Evolutionary conservation across 768 basidiomycete genomes (phyloP).

Genomic region (Lactifluus subvellereus): DNA sequence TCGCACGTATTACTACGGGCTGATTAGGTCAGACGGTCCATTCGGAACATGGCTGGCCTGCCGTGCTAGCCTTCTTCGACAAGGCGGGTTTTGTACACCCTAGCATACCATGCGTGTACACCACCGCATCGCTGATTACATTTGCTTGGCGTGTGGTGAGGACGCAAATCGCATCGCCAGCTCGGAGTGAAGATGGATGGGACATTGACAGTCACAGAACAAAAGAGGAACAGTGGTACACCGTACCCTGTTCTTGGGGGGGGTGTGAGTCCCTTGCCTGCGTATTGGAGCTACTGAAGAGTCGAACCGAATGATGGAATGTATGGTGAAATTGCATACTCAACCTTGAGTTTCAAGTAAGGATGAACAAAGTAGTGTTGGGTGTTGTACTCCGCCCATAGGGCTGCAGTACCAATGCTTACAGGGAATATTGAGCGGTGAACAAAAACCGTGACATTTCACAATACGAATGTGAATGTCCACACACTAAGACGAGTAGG

Average conservation of each 20-base stretch:
- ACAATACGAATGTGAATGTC: neutral
- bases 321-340: neutral
- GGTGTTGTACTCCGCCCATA: neutral
- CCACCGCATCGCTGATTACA: neutral
- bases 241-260: neutral
- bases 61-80: neutral
- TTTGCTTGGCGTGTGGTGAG: neutral
- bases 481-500: neutral
- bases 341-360: neutral
- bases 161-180: neutral
- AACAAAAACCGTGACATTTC: neutral
- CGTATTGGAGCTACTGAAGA: neutral
- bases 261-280: neutral
- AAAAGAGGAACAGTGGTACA: no score
- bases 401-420: neutral
- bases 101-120: no score
- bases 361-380: neutral
- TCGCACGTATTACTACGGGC: neutral
- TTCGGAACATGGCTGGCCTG: neutral
- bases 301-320: neutral
- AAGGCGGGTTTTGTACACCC: neutral
- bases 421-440: conserved; percentile 7
- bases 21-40: neutral
- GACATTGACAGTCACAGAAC: no score
- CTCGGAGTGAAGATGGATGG: neutral